These are phyloP conservation scores for Pythium oligandrum DNA, from an alignment of 352 stramenopile genomes.

Conservation along the genomic window DNA sequence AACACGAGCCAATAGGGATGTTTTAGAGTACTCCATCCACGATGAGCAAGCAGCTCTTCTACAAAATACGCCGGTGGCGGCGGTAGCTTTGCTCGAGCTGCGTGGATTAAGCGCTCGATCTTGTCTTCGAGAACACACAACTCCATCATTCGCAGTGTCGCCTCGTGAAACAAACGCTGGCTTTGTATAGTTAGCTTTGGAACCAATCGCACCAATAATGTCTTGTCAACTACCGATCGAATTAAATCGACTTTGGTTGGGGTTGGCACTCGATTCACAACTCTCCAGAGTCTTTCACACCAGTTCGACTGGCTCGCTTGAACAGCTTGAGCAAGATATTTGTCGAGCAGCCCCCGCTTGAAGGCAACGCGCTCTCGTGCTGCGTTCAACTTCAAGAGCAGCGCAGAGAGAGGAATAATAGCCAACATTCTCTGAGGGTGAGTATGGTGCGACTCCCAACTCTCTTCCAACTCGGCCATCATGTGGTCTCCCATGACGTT, in stretches of 20 bases:
- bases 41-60: constrained; percentile 1
- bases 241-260: neutral
- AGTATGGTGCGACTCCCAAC: constrained; percentile 32
- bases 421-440: constrained; percentile 10
- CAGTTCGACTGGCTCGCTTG: neutral
- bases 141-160: constrained; percentile 35
- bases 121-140: constrained; percentile 80
- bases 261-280: constrained; percentile 9
- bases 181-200: constrained; percentile 18
- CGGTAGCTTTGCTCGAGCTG: constrained; percentile 4
- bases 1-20: constrained; percentile 85
- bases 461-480: constrained; percentile 33
- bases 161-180: constrained; percentile 17
- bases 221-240: neutral
- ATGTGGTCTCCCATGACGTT: constrained; percentile 33
- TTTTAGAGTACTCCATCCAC: constrained; percentile 42
- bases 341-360: constrained; percentile 9
- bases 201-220: constrained; percentile 18
- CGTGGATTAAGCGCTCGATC: constrained; percentile 29
- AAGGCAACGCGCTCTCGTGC: constrained; percentile 1
- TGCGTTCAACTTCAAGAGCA: constrained; percentile 16
- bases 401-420: neutral
- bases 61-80: neutral
- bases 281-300: neutral
- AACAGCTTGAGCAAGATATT: neutral